Evolutionary conservation across 805 yeast genomes (phyloP), one percentile per base, ranked within the genome.

Genomic region (Metschnikowia lochheadii): DNA sequence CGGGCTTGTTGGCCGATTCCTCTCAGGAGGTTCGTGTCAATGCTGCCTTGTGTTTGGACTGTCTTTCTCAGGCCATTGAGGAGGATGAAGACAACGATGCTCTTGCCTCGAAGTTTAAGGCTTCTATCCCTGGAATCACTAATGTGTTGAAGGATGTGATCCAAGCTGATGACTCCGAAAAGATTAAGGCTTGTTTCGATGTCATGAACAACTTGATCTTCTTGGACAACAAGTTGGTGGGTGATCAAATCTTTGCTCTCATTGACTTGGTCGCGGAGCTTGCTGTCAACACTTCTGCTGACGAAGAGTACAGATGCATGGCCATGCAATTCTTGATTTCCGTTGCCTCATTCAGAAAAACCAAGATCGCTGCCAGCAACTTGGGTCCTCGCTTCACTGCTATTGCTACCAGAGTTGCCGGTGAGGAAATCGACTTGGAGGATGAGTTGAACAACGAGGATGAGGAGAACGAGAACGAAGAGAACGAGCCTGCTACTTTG

Each of bases 381-480:
- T 74, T 91, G 56, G 99, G 97, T 52, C 91, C 89, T 41, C 81
- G 79, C 49, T 79, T 94, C 59, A 82, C 94, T 40, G 67, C 80
- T 55, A 78, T 86, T 54, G 92, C 94, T 50, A 73, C 89, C 52
- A 78, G 80, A 59, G 83, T 92, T 56, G 85, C 94, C 21, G 78
- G 90, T 55, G 96, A 89, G 70, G 83, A 80, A 60, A 67, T 72
- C 47, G 95, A 87, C 60, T 82, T 85, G 49, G 94, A 87, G 57
- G 85, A 82, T 41, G 92, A 86, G 65, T 77, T 87, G 56, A 82
- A 82, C 56, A 84, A 81, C 53, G 92, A 87, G 62, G 91, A 86
- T 56, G 96, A 88, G 64, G 95, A 90, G 61, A 92, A 88, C 59
- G 97, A 90, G 68, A 90, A 89, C 64, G 97, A 90, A 72, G 98